These are phyloP conservation scores for Aspergillus hancockii DNA, from an alignment of 495 filamentous ascomycete genomes.

Conservation along the genomic window DNA sequence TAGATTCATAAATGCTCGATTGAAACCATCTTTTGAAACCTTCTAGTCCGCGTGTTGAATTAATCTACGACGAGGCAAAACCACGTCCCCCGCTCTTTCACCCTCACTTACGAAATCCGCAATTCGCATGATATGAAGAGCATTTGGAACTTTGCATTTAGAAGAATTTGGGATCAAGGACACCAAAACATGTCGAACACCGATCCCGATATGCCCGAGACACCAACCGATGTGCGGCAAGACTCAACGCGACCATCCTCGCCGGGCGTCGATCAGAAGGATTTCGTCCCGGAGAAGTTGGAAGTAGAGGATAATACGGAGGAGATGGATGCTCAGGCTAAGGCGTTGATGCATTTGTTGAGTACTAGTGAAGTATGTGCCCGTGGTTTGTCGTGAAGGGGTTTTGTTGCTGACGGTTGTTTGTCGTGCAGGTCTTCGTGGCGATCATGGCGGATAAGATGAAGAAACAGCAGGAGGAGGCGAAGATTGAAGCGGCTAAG, in stretches of 20 bases:
- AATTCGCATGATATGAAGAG: background rate
- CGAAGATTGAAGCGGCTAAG: slow-evolving; percentile 48
- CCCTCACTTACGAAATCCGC: background rate
- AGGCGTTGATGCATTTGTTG: slow-evolving; percentile 44
- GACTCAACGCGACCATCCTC: slow-evolving; percentile 50
- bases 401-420: background rate
- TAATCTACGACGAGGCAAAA: background rate
- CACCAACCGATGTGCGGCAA: slow-evolving; percentile 34
- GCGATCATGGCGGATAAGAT: slow-evolving; percentile 63
- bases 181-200: slow-evolving; percentile 28
- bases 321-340: slow-evolving; percentile 43
- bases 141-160: background rate
- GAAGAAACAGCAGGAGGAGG: slow-evolving; percentile 61
- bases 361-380: slow-evolving; percentile 53
- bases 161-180: background rate
- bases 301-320: slow-evolving; percentile 32
- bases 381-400: background rate
- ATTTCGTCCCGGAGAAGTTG: slow-evolving; percentile 22
- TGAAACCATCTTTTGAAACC: no score
- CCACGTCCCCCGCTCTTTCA: no score
- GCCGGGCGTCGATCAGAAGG: slow-evolving; percentile 29
- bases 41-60: background rate
- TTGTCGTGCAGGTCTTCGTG: slow-evolving; percentile 40
- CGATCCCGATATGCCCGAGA: slow-evolving; percentile 22
- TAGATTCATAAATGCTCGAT: no score